These are phyloP conservation scores for Tremellales sp. DNA, from an alignment of 1,284 basidiomycete genomes.

Conservation along the genomic window DNA sequence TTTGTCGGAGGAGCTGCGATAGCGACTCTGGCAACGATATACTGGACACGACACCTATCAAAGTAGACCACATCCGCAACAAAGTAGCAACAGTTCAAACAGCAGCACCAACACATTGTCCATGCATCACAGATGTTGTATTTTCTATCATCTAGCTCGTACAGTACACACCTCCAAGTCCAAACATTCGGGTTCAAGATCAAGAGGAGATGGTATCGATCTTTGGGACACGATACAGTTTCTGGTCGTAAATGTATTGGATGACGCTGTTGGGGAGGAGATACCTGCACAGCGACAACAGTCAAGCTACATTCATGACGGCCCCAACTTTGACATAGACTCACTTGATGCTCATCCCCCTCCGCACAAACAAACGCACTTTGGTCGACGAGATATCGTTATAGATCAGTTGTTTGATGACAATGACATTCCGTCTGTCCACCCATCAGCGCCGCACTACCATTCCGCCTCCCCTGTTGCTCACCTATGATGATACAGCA, in stretches of 20 bases:
- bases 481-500: constrained; percentile 53
- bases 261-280: constrained; percentile 87
- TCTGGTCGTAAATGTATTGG: constrained; percentile 76
- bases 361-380: constrained; percentile 78
- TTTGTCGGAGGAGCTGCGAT: constrained; percentile 1
- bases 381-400: constrained; percentile 98
- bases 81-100: no score
- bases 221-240: constrained; percentile 38
- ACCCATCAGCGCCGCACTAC: constrained; percentile 62
- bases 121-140: no score
- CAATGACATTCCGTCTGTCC: constrained; percentile 72
- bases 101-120: no score
- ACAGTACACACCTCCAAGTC: no score
- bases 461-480: constrained; percentile 59
- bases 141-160: no score
- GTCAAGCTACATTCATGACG: not conserved
- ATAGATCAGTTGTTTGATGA: constrained; percentile 94
- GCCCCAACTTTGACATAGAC: constrained; percentile 11
- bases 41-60: not conserved
- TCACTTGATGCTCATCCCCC: constrained; percentile 81
- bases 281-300: constrained; percentile 55
- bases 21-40: not conserved
- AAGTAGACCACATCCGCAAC: no score
- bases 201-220: constrained; percentile 8
- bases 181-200: no score